A percentile compares a stretch with the other conserved stretches of the same genome.
phyloP scores from a whole-genome alignment of 176 grass and related monocot genomes.

The maize (Zea mays) region DNA sequence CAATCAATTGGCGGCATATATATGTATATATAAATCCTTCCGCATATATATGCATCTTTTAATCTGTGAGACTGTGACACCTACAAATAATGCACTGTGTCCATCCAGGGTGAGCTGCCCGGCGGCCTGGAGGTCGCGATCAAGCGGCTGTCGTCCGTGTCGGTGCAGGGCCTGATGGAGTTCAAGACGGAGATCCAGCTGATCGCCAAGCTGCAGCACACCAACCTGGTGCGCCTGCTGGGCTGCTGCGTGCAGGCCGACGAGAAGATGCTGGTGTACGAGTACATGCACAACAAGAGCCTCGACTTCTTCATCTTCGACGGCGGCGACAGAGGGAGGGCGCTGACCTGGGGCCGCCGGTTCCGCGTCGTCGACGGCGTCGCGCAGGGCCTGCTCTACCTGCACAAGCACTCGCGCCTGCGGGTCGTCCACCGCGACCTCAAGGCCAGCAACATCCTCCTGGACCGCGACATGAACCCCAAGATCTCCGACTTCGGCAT shows the following conservation, averaged over 20 bases:
- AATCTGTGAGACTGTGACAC: no score
- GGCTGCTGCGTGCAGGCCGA: conserved; percentile 60
- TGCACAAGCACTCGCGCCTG: conserved; percentile 58
- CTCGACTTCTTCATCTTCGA: conserved; percentile 68
- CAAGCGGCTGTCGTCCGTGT: conserved; percentile 51
- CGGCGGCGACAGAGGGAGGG: conserved; percentile 10
- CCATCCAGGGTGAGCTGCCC: conserved; percentile 42
- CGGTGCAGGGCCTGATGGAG: conserved; percentile 57
- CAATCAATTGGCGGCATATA: neutral
- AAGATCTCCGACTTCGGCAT: conserved; percentile 61
- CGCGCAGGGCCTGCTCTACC: conserved; percentile 57
- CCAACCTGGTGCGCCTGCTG: conserved; percentile 59
- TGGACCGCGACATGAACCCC: conserved; percentile 48
- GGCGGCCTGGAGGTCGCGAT: conserved; percentile 48
- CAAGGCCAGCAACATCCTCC: conserved; percentile 50
- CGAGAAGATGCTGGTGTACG: conserved; percentile 78
- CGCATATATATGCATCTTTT: no score
- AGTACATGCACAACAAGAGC: conserved; percentile 75
- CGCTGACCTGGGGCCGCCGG: conserved; percentile 36
- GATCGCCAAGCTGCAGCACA: conserved; percentile 73
- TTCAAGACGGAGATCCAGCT: conserved; percentile 67
- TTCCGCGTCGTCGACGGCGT: conserved; percentile 55
- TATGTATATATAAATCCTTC: no score
- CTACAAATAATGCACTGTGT: no score
- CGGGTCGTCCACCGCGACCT: conserved; percentile 51